Evolutionary conservation across 352 stramenopile species (phyloP).

Genomic region (Globisporangium spinosum): DNA sequence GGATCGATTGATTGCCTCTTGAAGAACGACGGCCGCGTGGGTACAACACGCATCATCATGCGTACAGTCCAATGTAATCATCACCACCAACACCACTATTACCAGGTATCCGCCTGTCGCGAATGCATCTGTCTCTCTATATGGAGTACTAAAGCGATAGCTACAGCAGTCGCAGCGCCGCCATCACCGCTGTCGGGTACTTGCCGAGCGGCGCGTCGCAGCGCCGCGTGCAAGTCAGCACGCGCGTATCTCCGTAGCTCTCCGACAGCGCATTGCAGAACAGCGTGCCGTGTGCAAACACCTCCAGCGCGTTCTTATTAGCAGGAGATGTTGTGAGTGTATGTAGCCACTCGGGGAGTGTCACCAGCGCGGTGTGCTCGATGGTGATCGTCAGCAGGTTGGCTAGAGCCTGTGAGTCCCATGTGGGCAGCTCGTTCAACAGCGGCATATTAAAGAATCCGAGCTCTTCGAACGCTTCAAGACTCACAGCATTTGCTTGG

Average conservation of each 20-base stretch:
- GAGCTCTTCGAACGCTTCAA: not conserved
- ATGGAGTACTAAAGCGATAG: not conserved
- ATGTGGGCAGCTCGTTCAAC: not conserved
- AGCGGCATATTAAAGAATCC: not conserved
- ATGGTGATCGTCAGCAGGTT: not conserved
- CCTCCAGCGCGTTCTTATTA: not conserved
- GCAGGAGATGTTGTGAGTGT: not conserved
- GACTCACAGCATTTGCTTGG: not conserved
- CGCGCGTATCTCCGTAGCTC: not conserved
- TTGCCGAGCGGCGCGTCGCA: not conserved
- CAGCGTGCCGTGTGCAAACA: not conserved
- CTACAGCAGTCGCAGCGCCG: not conserved
- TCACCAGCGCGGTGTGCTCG: not conserved
- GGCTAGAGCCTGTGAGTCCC: not conserved
- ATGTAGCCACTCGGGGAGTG: not conserved
- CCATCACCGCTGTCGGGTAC: not conserved
- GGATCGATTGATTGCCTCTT: not conserved
- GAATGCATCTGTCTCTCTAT: not conserved
- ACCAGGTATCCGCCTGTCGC: not conserved
- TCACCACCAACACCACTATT: not conserved
- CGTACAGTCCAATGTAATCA: not conserved
- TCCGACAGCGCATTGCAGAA: not conserved
- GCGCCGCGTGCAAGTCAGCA: not conserved
- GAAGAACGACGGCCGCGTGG: not conserved
- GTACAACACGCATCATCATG: conserved; percentile 1